Conservation (phyloP, 129 eudicot genomes). For the Artemisia argyi region DNA sequence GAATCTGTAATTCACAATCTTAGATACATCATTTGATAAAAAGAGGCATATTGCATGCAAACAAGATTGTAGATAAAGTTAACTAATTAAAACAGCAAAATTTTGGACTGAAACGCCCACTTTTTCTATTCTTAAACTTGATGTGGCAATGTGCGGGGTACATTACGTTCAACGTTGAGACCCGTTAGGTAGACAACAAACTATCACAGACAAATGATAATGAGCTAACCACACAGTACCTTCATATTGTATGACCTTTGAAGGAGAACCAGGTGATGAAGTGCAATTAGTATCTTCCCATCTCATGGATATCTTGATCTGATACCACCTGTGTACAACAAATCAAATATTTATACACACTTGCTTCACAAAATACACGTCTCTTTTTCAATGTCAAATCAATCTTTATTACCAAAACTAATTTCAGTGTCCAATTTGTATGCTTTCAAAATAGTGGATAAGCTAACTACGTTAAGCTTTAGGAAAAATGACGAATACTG, state of each 20-base stretch:
- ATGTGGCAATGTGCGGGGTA: too few species aligned
- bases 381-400: not conserved
- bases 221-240: constrained; percentile 32
- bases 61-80: not conserved
- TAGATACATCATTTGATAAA: constrained; percentile 12
- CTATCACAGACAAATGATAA: not conserved
- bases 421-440: not conserved
- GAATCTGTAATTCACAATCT: constrained; percentile 54
- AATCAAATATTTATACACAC: not conserved
- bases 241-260: constrained; percentile 84
- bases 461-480: not conserved
- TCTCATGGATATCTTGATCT: constrained; percentile 70
- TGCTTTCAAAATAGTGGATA: not conserved
- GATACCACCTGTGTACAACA: constrained; percentile 58
- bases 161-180: too few species aligned
- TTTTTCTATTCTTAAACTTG: too few species aligned
- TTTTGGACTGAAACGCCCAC: too few species aligned
- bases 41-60: not conserved
- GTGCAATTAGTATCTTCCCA: constrained; percentile 62
- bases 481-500: not conserved
- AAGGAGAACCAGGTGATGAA: constrained; percentile 20
- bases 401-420: not conserved
- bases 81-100: not conserved
- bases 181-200: not conserved
- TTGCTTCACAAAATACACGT: not conserved